Percentiles rank a stretch among this genome's conserved stretches.
Evolutionary conservation across 2,329 filamentous ascomycete genomes (phyloP).

Genomic region (Botryosphaeria agaves): DNA sequence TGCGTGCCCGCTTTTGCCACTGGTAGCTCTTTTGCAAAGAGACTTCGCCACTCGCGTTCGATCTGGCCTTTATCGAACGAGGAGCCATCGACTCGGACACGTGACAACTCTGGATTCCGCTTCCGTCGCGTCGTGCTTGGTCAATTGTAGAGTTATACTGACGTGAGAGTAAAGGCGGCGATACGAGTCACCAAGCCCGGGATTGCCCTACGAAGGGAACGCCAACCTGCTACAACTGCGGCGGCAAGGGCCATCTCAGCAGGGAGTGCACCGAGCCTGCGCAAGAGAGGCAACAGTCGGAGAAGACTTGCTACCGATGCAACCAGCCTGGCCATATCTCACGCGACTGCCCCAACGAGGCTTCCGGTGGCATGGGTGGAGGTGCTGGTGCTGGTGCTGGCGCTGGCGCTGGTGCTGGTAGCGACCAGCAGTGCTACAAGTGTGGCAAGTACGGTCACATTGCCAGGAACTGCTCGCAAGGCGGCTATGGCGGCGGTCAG

Average conservation of each 20-base stretch:
- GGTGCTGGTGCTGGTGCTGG: constrained; percentile 29
- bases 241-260: constrained; percentile 34
- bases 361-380: constrained; percentile 26
- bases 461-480: constrained; percentile 72
- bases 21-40: too few relatives aligned
- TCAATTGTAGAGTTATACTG: neutral
- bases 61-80: too few relatives aligned
- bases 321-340: constrained; percentile 79
- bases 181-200: constrained; percentile 29
- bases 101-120: too few relatives aligned
- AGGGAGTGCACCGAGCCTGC: constrained; percentile 80
- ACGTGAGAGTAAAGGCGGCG: constrained; percentile 22
- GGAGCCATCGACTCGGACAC: too few relatives aligned
- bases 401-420: constrained; percentile 26
- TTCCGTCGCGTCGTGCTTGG: neutral
- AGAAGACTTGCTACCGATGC: constrained; percentile 59
- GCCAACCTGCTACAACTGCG: constrained; percentile 23
- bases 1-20: too few relatives aligned
- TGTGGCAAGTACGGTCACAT: constrained; percentile 95
- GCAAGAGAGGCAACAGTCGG: too few relatives aligned
- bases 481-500: constrained; percentile 32
- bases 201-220: constrained; percentile 33
- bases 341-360: constrained; percentile 51
- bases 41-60: too few relatives aligned
- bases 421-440: constrained; percentile 80